Evolutionary conservation across 2,329 filamentous ascomycete species (phyloP).

Genomic region (Grosmannia clavigera): DNA sequence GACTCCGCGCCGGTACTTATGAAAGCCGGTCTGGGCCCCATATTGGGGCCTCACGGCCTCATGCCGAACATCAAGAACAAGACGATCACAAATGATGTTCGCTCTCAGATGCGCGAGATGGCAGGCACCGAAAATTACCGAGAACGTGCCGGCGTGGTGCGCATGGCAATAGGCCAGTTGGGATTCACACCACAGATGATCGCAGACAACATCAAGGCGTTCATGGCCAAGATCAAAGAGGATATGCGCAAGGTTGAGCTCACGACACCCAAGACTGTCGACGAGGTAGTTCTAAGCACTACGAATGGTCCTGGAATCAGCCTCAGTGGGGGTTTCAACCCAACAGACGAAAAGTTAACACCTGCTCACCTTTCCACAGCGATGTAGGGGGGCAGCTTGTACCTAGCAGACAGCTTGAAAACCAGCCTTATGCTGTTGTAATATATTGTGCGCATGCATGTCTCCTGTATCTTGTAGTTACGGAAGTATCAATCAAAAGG

Average conservation of each 20-base stretch:
- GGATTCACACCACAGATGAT: constrained; percentile 80
- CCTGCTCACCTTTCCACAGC: constrained; percentile 38
- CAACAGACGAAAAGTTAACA: constrained; percentile 43
- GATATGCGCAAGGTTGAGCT: constrained; percentile 52
- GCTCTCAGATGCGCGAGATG: constrained; percentile 63
- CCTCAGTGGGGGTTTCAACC: constrained; percentile 66
- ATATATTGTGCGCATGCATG: neutral
- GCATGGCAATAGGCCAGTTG: constrained; percentile 84
- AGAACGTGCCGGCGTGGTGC: constrained; percentile 71
- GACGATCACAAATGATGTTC: constrained; percentile 76
- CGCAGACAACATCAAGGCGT: constrained; percentile 67
- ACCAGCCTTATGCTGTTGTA: neutral
- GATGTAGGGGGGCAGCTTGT: constrained; percentile 29
- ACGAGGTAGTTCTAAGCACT: constrained; percentile 68
- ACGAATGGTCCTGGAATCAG: constrained; percentile 80
- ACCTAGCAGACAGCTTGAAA: neutral
- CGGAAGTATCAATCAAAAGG: neutral
- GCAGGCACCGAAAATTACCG: constrained; percentile 78
- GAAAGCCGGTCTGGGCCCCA: constrained; percentile 66
- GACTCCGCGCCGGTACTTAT: constrained; percentile 66
- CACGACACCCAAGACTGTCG: constrained; percentile 57
- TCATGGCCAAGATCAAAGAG: constrained; percentile 65
- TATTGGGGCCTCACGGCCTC: constrained; percentile 77
- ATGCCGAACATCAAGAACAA: constrained; percentile 87
- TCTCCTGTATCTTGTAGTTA: neutral